Evolutionary conservation across 495 filamentous ascomycete genomes (phyloP).

Genomic region (Cryomyces minteri): DNA sequence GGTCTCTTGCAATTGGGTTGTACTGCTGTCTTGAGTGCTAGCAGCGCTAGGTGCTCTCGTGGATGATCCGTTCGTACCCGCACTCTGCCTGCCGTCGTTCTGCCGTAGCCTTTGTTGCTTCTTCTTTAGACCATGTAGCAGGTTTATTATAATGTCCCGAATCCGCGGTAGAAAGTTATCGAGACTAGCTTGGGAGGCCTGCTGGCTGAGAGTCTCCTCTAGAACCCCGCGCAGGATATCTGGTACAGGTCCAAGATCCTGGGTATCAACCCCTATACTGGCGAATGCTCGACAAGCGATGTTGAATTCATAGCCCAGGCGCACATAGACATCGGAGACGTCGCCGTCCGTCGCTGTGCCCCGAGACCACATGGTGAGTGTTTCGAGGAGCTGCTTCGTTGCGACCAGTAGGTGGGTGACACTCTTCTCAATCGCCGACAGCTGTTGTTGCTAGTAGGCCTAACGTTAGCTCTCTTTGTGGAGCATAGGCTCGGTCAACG

Average conservation of each 20-base stretch:
- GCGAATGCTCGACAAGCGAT: conserved; percentile 92
- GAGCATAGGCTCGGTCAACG: too few relatives aligned
- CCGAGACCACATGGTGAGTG: conserved; percentile 91
- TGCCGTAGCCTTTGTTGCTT: conserved; percentile 86
- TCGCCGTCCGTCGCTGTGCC: conserved; percentile 77
- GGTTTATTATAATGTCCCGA: conserved; percentile 93
- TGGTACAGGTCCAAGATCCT: conserved; percentile 85
- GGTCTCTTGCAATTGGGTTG: conserved; percentile 47
- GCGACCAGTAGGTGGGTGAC: conserved; percentile 95
- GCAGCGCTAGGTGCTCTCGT: conserved; percentile 40
- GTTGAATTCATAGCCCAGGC: conserved; percentile 96
- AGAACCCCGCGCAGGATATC: conserved; percentile 78
- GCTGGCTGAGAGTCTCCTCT: conserved; percentile 89
- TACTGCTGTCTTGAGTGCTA: conserved; percentile 30
- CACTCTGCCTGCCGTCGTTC: conserved; percentile 49
- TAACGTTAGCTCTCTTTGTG: too few relatives aligned
- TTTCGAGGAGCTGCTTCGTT: conserved; percentile 94
- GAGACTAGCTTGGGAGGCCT: conserved; percentile 79
- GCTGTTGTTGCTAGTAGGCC: conserved; percentile 38
- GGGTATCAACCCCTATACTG: conserved; percentile 86
- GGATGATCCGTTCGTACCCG: conserved; percentile 16
- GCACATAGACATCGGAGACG: conserved; percentile 94
- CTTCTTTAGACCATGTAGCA: conserved; percentile 86
- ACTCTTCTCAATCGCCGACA: conserved; percentile 94
- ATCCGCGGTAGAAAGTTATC: conserved; percentile 85